Base-by-base conservation (phyloP, 305 asterid species). In the Plantago lanceolata region DNA sequence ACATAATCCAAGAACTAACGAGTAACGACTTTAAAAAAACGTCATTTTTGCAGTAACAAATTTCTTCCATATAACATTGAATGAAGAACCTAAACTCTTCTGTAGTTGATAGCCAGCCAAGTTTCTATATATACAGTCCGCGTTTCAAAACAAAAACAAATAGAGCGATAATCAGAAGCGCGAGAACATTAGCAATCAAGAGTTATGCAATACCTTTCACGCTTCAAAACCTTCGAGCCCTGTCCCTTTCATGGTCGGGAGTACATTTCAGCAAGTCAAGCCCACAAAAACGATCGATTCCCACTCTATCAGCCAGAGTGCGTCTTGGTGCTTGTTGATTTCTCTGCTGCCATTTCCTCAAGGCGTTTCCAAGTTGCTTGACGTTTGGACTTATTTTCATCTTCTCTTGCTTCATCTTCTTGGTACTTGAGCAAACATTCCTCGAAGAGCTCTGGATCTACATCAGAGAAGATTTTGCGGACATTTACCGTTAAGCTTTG, bases 381-480 rank as follows among this genome's bases (percentile, higher is more conserved):
- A 13, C 95, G 88, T 66, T 78, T 88, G 48, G 18, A 57, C 75
- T 76, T 77, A 19, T 59, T 63, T 63, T 79, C 90, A 60, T 81
- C 79, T 67, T 81, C 81, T 20, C 48, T 79, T 18, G 82, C 78
- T 63, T 84, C 82, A 4, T 86, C 90, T 78, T 84, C 88, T 74
- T 82, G 85, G 65, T 75, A 86, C 60, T 82, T 86, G 68, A 61
- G 78, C 71, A 84, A 56, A 57, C 93, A 86, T 71, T 88, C 96
- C 64, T 86, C 92, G 29, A 84, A 84, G 58, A 86, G 84, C 70
- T 82, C 95, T 0, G 83, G 81, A 52, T 84, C 96, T 3, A 66
- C 59, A 48, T 90, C 97, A 0, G 95, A 82, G 78, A 87, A 90
- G 72, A 90, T 84, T 70, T 88, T 85, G 26, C 92, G 87, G 47